Evolutionary conservation across 176 grass and related monocot genomes (phyloP), one percentile per base, ranked within the genome.

Genomic region (Phoenix roebelenii): DNA sequence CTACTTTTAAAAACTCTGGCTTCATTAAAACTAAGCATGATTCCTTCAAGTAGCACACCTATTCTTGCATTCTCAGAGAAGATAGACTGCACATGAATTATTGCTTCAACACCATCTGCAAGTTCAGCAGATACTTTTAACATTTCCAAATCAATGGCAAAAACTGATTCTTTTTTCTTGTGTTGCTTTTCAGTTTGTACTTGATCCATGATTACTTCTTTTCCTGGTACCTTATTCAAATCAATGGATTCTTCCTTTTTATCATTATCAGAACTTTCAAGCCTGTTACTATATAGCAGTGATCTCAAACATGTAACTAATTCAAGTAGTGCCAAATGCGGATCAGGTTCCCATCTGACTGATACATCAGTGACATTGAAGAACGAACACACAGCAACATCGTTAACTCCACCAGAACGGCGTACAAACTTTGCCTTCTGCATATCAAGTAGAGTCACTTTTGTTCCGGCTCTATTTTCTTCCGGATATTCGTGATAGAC

Each of bases 31-130:
- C 58, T 76, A 72, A 90, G 49, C 61, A 60, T 66, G 23, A 96
- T 20, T 62, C 78, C 92, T 75, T 96, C 92, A 72, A 90, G 62
- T 70, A 96, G 78, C 57, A 96, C 78, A 80, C 92, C 87, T 61
- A 96, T 90, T 78, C 85, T 96, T 60, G 83, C 86, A 83, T 96
- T 96, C 74, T 96, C 92, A 35, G 92, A 96, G 62, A 96, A 96
- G 80, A 96, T 96, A 30, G 81, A 90, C 16, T 89, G 80, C 44
- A 96, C 86, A 59, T 77, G 75, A 72, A 96, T 55, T 49, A 61
- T 77, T 74, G 87, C 74, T 72, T 96, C 92, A 51, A 96, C 92
- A 30, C 92, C 92, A 80, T 96, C 92, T 67, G 92, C 92, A 74
- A 90, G 44, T 58, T 85, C 83, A 66, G 83, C 92, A 48, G 80